Base-by-base conservation (phyloP, 352 stramenopile genomes). In the Pythium plurisporium region DNA sequence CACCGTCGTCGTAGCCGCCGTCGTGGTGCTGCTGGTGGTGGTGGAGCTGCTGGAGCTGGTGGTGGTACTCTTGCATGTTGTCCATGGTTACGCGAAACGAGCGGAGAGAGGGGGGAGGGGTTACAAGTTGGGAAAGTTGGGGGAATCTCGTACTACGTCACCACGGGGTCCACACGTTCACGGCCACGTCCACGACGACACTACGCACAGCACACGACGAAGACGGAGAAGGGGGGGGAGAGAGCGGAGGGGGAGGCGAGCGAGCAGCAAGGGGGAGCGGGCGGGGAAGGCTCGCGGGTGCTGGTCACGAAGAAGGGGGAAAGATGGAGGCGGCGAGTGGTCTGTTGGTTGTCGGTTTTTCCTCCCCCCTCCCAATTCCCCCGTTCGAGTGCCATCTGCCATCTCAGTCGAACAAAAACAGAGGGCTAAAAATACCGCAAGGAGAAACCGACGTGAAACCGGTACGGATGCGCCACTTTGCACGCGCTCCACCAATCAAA, bases 181-280 rank as follows among this genome's bases (percentile, higher is more conserved):
- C 46, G 31, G 46, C 31, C 33, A 62, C 55, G 55, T 26, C 55
- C 56, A 57, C 46, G 47, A 55, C 37, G 47, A 44, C 25, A 55
- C 43, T 48, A 58, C 55, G 52, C 45, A 64, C 55, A 43, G 37
- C 55, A 57, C 49, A 57, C 49, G 49, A 43, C 26, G 49, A 40
- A 41, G 20, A 42, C 31, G 37, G 49, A 30, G 49, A 31, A 30
- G 27, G 12, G 23, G 17, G 36, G 34, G 43, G 43, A 17, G 30
- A 14, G 30, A 15, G n/a, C 23, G 23, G 30, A 17, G 45, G 45
- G n/a, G 10, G n/a, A 41, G 45, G 27, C 29, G 19, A 7, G 45
- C n/a, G 50, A 27, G 50, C 50, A 43, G 50, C 50, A 48, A 23
- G 38, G 37, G 50, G n/a, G 34, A 22, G 38, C 36, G 38, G 27